Percentiles rank a stretch among this genome's conserved stretches.
Conservation (phyloP, 2,329 filamentous ascomycete genomes). For the Rutstroemia sp. region DNA sequence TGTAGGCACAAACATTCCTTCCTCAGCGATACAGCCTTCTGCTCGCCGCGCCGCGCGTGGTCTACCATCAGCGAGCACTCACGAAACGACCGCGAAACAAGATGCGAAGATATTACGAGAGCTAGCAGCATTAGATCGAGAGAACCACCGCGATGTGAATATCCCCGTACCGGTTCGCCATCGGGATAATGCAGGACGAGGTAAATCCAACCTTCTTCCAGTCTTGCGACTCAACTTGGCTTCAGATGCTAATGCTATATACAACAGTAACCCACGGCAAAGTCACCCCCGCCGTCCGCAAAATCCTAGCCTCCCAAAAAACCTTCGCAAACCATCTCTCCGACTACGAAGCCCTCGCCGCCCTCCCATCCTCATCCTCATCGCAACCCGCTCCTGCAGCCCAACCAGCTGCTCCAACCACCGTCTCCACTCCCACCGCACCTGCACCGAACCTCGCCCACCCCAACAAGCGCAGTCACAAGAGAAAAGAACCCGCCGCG, state of each 20-base stretch:
- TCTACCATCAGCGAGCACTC: constrained; percentile 42
- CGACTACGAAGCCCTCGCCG: constrained; percentile 60
- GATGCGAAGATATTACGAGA: constrained; percentile 76
- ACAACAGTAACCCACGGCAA: constrained; percentile 25
- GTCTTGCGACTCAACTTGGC: background rate
- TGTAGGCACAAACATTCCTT: constrained; percentile 46
- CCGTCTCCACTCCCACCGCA: constrained; percentile 19
- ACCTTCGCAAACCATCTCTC: constrained; percentile 78
- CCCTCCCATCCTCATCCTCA: constrained; percentile 33
- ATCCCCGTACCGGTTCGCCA: constrained; percentile 59
- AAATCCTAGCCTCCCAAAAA: constrained; percentile 73
- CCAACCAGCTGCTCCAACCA: constrained; percentile 7
- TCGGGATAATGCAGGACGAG: constrained; percentile 35
- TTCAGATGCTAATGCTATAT: background rate
- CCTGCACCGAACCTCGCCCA: constrained; percentile 17
- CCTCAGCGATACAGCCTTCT: constrained; percentile 40
- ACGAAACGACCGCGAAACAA: constrained; percentile 72
- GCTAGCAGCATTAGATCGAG: constrained; percentile 73
- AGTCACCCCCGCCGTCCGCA: constrained; percentile 50
- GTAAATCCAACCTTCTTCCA: constrained; percentile 18
- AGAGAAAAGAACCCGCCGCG: background rate
- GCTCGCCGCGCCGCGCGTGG: constrained; percentile 56
- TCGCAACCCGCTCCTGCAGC: constrained; percentile 26
- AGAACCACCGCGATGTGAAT: constrained; percentile 65
- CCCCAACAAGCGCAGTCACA: constrained; percentile 17